Conservation (phyloP, 108 stramenopile genomes). For the Skeletonema marinoi region DNA sequence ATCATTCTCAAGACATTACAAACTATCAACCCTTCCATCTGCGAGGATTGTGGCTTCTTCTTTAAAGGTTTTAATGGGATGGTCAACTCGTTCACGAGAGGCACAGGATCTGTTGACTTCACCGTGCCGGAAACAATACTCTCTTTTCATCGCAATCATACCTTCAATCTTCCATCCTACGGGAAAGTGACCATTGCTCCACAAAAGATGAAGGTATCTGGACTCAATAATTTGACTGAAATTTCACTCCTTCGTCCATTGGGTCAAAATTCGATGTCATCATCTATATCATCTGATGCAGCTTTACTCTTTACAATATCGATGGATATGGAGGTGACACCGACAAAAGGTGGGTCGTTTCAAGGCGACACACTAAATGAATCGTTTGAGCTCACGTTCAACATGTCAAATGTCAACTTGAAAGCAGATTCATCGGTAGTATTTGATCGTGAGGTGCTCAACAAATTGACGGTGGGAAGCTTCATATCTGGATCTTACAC, state of each 20-base stretch:
- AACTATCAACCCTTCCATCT: conserved; percentile 13
- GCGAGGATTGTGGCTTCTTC: conserved; percentile 57
- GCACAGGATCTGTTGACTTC: conserved; percentile 6
- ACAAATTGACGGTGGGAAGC: conserved; percentile 45
- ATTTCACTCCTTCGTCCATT: conserved; percentile 50
- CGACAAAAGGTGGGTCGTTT: conserved; percentile 22
- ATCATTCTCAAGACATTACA: conserved; percentile 28
- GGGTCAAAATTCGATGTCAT: conserved; percentile 24
- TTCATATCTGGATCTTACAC: conserved; percentile 52
- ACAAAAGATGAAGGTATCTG: conserved; percentile 40
- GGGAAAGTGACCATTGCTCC: conserved; percentile 30
- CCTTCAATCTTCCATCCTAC: conserved; percentile 47
- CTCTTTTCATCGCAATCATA: conserved; percentile 40
- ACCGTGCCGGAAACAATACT: conserved; percentile 34
- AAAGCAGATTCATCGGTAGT: conserved; percentile 14
- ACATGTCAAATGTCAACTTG: conserved; percentile 43
- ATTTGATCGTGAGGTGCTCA: conserved; percentile 45
- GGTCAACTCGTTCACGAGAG: conserved; percentile 48
- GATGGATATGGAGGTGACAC: conserved; percentile 48
- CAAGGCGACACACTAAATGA: conserved; percentile 47
- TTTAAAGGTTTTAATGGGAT: conserved; percentile 74
- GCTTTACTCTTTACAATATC: conserved; percentile 40
- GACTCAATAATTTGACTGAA: conserved; percentile 57
- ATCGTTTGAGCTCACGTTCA: conserved; percentile 56
- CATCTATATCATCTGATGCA: conserved; percentile 24